Evolutionary conservation across 257 asterid genomes (phyloP).

Genomic region (Voacanga thouarsii): DNA sequence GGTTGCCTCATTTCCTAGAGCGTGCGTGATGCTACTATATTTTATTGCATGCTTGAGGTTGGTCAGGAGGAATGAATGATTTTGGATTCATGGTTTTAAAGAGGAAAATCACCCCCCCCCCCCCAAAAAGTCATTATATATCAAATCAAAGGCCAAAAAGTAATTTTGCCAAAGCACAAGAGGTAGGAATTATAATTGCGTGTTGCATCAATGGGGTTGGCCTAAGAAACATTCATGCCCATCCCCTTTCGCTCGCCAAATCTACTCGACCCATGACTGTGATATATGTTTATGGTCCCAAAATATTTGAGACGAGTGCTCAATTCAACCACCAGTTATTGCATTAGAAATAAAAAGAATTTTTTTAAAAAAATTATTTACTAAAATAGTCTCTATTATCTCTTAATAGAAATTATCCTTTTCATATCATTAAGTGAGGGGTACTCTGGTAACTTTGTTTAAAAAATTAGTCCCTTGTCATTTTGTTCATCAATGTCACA

Average conservation of each 20-base stretch:
- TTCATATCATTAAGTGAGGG: too few relatives aligned
- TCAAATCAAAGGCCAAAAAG: not conserved
- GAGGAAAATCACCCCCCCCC: not conserved
- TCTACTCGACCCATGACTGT: not conserved
- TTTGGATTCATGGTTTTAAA: not conserved
- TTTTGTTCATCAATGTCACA: too few relatives aligned
- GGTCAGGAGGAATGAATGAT: not conserved
- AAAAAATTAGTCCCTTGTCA: too few relatives aligned
- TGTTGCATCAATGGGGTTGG: not conserved
- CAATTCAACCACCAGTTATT: not conserved
- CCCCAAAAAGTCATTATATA: not conserved
- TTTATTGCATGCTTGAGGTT: not conserved
- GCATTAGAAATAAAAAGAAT: too few relatives aligned
- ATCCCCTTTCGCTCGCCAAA: not conserved
- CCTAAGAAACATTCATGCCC: not conserved
- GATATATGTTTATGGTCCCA: constrained; percentile 2
- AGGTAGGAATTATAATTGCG: not conserved
- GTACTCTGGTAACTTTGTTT: too few relatives aligned
- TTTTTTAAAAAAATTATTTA: too few relatives aligned
- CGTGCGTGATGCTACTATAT: not conserved
- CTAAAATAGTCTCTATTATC: too few relatives aligned
- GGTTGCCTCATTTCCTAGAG: not conserved
- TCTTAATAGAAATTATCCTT: too few relatives aligned
- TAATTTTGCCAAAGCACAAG: not conserved
- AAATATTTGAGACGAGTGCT: not conserved